Conservation (phyloP, 257 asterid genomes). For the Solanum corneliomulleri region DNA sequence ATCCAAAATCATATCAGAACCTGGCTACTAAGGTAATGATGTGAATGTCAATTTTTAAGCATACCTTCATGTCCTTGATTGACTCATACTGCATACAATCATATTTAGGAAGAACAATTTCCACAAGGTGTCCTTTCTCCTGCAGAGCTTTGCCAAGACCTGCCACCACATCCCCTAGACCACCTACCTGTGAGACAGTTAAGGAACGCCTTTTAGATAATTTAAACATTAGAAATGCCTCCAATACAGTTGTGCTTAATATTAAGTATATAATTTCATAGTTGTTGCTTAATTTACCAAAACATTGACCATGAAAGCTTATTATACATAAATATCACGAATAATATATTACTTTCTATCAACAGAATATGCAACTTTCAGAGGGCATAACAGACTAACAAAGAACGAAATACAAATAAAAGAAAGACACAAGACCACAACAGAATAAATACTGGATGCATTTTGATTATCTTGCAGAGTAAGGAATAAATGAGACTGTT, state of each 20-base stretch:
- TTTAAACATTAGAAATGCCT: background rate
- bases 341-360: background rate
- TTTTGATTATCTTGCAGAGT: background rate
- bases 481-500: background rate
- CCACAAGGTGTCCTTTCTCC: conserved; percentile 91
- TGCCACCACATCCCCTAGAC: conserved; percentile 93
- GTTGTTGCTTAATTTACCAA: background rate
- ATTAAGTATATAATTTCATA: background rate
- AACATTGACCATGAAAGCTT: background rate
- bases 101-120: conserved; percentile 82
- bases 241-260: background rate
- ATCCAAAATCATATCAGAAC: background rate
- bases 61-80: conserved; percentile 60
- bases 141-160: conserved; percentile 94
- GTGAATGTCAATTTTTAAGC: background rate
- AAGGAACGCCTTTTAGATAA: background rate
- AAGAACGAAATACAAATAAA: background rate
- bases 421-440: background rate
- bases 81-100: conserved; percentile 79
- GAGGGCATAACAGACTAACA: background rate
- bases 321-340: background rate
- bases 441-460: background rate
- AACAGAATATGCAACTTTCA: background rate
- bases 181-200: conserved; percentile 65
- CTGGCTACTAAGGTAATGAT: background rate